Evolutionary conservation across 495 filamentous ascomycete genomes (phyloP).

Genomic region (Penicillium malachiteum): DNA sequence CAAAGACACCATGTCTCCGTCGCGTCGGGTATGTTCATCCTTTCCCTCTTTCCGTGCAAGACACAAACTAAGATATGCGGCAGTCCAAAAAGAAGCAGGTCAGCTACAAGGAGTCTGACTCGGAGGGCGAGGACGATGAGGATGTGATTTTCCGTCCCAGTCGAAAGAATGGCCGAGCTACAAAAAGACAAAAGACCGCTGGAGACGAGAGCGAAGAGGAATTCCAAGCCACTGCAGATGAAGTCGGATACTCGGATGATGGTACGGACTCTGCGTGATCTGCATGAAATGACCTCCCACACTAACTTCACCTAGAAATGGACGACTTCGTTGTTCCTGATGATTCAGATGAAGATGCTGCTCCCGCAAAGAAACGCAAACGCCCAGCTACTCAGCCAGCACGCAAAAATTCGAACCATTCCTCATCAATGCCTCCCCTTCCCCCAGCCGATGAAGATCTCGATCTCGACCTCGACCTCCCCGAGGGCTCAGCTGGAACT

Average conservation of each 20-base stretch:
- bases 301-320: conserved; percentile 56
- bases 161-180: conserved; percentile 34
- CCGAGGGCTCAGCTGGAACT: conserved; percentile 64
- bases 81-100: conserved; percentile 46
- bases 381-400: conserved; percentile 50
- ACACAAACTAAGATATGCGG: neutral
- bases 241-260: conserved; percentile 55
- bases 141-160: conserved; percentile 49
- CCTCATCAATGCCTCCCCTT: conserved; percentile 49
- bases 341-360: conserved; percentile 74
- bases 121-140: conserved; percentile 56
- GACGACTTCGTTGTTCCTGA: conserved; percentile 82
- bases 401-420: conserved; percentile 60
- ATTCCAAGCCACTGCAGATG: conserved; percentile 58
- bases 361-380: conserved; percentile 70
- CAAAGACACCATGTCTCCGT: conserved; percentile 38
- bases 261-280: conserved; percentile 43
- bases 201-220: conserved; percentile 67
- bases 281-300: neutral
- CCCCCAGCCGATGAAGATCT: conserved; percentile 52
- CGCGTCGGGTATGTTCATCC: conserved; percentile 40
- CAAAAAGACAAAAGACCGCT: conserved; percentile 53
- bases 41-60: neutral
- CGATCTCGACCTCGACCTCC: conserved; percentile 49
- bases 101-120: conserved; percentile 50